Conservation (phyloP, 768 basidiomycete genomes). For the Boletus fagicola region DNA sequence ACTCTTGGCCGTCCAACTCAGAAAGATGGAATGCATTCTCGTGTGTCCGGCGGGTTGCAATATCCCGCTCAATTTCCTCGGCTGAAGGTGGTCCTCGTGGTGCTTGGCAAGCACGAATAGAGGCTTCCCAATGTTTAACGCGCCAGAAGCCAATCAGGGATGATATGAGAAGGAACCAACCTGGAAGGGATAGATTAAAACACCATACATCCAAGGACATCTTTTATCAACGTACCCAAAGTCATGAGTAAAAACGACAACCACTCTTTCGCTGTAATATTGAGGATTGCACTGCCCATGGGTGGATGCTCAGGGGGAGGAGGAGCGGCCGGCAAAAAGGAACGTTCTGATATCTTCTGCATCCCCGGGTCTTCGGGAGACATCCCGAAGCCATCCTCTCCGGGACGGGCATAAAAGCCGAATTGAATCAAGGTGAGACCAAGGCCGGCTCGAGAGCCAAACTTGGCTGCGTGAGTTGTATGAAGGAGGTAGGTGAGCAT, state of each 20-base stretch:
- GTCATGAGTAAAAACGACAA: slow-evolving; percentile 91
- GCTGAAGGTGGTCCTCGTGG: slow-evolving; percentile 23
- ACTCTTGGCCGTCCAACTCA: slow-evolving; percentile 24
- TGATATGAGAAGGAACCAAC: slow-evolving; percentile 90
- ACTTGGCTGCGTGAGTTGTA: slow-evolving; percentile 89
- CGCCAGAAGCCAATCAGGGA: slow-evolving; percentile 81
- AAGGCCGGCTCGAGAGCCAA: slow-evolving; percentile 91
- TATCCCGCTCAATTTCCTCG: slow-evolving; percentile 53
- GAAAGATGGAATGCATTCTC: slow-evolving; percentile 51
- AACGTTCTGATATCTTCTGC: slow-evolving; percentile 16
- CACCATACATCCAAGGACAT: background rate
- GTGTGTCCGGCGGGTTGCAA: slow-evolving; percentile 49
- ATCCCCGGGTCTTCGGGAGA: slow-evolving; percentile 19
- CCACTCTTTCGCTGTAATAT: slow-evolving; percentile 73
- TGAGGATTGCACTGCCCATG: slow-evolving; percentile 23
- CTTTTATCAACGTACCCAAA: slow-evolving; percentile 47
- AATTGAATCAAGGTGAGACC: slow-evolving; percentile 94
- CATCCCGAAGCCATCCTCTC: slow-evolving; percentile 30
- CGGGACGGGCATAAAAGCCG: slow-evolving; percentile 68
- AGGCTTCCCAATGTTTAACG: slow-evolving; percentile 80
- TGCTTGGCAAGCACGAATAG: slow-evolving; percentile 49
- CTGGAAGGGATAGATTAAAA: slow-evolving; percentile 35
- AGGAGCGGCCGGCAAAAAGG: slow-evolving; percentile 24
- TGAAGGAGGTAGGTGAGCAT: slow-evolving; percentile 90
- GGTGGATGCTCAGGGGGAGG: slow-evolving; percentile 24